Conservation (phyloP, 352 stramenopile genomes). For the Globisporangium spiculum region DNA sequence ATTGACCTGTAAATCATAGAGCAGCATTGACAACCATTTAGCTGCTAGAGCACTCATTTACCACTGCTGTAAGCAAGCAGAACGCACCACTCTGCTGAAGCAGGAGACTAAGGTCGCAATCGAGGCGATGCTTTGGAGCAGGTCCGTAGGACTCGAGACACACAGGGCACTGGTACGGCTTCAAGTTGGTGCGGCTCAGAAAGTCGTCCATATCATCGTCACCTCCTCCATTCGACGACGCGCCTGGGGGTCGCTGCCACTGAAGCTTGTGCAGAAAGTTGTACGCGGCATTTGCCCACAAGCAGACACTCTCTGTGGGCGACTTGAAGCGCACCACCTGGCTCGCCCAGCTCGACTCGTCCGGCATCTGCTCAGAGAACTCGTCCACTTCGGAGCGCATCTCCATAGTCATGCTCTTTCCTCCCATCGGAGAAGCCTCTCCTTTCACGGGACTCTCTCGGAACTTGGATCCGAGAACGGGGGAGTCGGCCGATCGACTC, state of each 20-base stretch:
- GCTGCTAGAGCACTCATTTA: neutral
- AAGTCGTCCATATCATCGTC: slow-evolving; percentile 44
- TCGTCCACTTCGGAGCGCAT: slow-evolving; percentile 28
- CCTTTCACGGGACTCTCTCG: neutral
- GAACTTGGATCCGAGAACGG: neutral
- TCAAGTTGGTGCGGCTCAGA: slow-evolving; percentile 26
- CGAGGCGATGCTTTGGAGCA: slow-evolving; percentile 35
- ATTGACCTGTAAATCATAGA: slow-evolving; percentile 11
- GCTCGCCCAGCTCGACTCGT: slow-evolving; percentile 25
- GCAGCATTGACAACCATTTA: neutral
- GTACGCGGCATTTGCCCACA: slow-evolving; percentile 76
- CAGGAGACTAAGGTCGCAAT: slow-evolving; percentile 62
- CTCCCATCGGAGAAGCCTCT: slow-evolving; percentile 13
- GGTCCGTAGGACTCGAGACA: slow-evolving; percentile 47
- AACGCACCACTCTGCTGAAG: slow-evolving; percentile 48
- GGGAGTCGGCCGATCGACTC: slow-evolving; percentile 24
- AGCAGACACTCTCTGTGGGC: slow-evolving; percentile 45
- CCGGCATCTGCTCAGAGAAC: slow-evolving; percentile 26
- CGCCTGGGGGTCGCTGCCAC: slow-evolving; percentile 38
- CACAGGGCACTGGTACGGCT: slow-evolving; percentile 43
- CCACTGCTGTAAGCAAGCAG: neutral
- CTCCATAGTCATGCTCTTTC: neutral
- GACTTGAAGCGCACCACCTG: slow-evolving; percentile 44
- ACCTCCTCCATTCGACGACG: slow-evolving; percentile 14
- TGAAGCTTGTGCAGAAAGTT: slow-evolving; percentile 69